Evolutionary conservation across 2,329 filamentous ascomycete genomes (phyloP), one percentile per base, ranked within the genome.

Genomic region (Fusarium sambucinum): DNA sequence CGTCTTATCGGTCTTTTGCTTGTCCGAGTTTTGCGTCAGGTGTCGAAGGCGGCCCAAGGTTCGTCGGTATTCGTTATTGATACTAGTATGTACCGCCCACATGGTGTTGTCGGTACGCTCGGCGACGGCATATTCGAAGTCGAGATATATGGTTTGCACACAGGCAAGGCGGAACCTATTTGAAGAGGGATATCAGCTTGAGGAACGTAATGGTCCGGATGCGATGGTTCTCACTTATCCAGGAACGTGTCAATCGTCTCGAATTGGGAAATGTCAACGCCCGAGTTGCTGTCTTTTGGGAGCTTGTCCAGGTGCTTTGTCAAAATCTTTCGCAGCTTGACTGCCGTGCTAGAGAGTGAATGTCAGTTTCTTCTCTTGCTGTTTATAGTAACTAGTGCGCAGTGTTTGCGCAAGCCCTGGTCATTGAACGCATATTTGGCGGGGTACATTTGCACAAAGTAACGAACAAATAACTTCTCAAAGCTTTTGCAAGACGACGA

Each of bases 21-120:
- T 89, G 77, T 88, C 84, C 30, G 90, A 87, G 7, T 83, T 82
- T 63, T 86, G 82, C 55, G 83, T 83, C 61, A 81, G 79, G 50
- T 82, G 79, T 64, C 82, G 82, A 47, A 88, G 81, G 70, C 85
- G 85, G 70, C 84, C 83, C 66, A 95, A 82, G 56, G 88, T 84
- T 75, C 89, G 90, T 74, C 92, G 88, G 80, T 95, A 97, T 75
- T 90, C 89, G 71, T 84, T 85, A 77, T 96, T 96, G 77, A 97
- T 89, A 71, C 87, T 86, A 64, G 87, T 86, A 79, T 98, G 95
- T 54, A 88, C 86, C 63, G 88, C 84, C 95, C 95, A 98, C 46
- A 98, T 86, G 63, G 84, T 85, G 59, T 83, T 79, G 77, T 97
- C 93, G 53, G 91, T 85, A 58, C 88, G 85, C 66, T 89, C 85